Base-by-base conservation (phyloP, 1,284 basidiomycete genomes). In the Rhizoctonia solani region DNA sequence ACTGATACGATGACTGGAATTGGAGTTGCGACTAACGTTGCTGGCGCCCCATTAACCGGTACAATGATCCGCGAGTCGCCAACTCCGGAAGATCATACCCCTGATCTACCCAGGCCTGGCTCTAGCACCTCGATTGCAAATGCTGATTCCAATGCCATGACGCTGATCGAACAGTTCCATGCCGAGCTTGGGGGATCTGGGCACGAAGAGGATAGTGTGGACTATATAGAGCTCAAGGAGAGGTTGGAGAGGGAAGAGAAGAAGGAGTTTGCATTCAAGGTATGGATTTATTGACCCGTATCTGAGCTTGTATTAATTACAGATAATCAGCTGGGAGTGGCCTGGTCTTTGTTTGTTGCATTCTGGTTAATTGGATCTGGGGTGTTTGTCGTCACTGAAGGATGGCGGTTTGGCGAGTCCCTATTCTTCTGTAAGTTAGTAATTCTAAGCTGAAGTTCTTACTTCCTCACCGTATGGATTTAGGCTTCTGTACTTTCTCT, bases 371-470 rank as follows among this genome's bases (percentile, higher is more conserved):
- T 83, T 16, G 86, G 87, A 6, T 80, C 84, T 0, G 79, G 79
- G 0, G 83, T 87, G 25, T 88, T 89, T 71, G 75, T 74, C 44
- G 73, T 74, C 14, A 83, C 84, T 0, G 85, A 88, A 69, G 73
- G 75, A 14, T 83, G 83, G 83, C 73, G 76, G 25, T 85, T 79
- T 72, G 85, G 81, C 2, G 69, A 74, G 8, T 81, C 87, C 0
- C 74, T 90, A 71, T 91, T 89, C 72, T 93, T 93, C 74, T 90
- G 88, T 87, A 75, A 73, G 83, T 66, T 66, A 39, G 14, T 63
- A 56, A 34, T 49, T n/a, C n/a, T 58, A 52, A 68, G 69, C 29
- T 66, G 63, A 42, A 61, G 42, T 72, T 56, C 71, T 44, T 53
- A 23, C 37, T 3, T 9, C 23, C 27, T 49, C 19, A 44, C 16